A percentile compares a stretch with the other conserved stretches of the same genome.
These are phyloP conservation scores for Serpula lacrymans DNA, from an alignment of 768 basidiomycete species.

Conservation along the genomic window DNA sequence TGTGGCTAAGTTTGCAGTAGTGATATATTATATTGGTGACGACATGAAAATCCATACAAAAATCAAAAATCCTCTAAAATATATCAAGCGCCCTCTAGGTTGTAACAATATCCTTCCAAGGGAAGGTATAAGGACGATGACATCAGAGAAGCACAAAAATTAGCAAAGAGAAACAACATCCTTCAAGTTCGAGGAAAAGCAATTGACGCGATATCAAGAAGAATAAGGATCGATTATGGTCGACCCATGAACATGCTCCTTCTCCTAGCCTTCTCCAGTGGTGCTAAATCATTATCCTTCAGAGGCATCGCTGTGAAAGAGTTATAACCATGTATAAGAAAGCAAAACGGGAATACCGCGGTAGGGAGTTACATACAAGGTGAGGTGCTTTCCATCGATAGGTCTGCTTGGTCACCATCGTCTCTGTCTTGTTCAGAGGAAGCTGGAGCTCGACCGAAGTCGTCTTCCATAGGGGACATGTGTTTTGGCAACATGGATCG, in stretches of 20 bases:
- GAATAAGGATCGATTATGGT: too few species aligned
- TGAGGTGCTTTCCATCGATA: constrained; percentile 31
- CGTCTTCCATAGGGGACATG: constrained; percentile 34
- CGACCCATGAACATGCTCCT: constrained; percentile 33
- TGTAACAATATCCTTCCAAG: too few species aligned
- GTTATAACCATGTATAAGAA: constrained; percentile 10
- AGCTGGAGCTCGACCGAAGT: constrained; percentile 10
- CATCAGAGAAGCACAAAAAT: too few species aligned
- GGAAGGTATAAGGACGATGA: too few species aligned
- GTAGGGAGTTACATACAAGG: constrained; percentile 26
- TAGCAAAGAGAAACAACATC: too few species aligned
- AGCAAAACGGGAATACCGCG: constrained; percentile 29
- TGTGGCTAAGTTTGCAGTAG: too few species aligned
- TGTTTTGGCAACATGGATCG: constrained; percentile 71
- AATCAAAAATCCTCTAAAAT: too few species aligned
- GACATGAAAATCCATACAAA: too few species aligned
- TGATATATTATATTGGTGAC: too few species aligned
- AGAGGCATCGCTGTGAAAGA: constrained; percentile 10
- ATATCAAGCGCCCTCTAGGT: too few species aligned
- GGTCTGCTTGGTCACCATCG: constrained; percentile 35
- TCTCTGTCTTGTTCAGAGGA: constrained; percentile 28
- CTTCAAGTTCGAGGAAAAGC: too few species aligned
- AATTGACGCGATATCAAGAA: too few species aligned
- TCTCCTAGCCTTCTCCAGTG: constrained; percentile 66
- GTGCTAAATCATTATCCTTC: constrained; percentile 61